Evolutionary conservation across 2,329 filamentous ascomycete genomes (phyloP).

Genomic region (Cladosporium sp.): DNA sequence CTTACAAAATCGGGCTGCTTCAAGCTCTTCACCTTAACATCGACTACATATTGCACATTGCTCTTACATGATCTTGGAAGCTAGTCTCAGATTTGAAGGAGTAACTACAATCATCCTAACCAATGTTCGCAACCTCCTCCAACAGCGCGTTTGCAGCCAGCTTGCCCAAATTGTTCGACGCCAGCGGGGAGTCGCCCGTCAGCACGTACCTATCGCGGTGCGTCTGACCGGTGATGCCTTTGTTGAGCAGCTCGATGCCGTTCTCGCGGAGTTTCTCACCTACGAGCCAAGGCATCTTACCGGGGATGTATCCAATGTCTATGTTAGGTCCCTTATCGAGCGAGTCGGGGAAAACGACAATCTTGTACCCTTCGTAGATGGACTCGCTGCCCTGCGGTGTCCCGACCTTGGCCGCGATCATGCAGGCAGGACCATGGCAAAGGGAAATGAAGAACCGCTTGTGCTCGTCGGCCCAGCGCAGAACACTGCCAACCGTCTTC

Average conservation of each 20-base stretch:
- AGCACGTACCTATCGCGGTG: slow-evolving; percentile 17
- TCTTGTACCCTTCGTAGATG: slow-evolving; percentile 18
- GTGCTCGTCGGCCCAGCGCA: slow-evolving; percentile 17
- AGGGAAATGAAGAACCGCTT: slow-evolving; percentile 17
- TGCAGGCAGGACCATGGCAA: slow-evolving; percentile 17
- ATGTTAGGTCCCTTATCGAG: slow-evolving; percentile 17
- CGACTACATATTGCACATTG: too few relatives aligned
- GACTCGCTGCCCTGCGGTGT: slow-evolving; percentile 16
- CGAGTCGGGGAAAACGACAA: slow-evolving; percentile 17
- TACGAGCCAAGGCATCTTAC: slow-evolving; percentile 20
- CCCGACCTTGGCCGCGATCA: slow-evolving; percentile 15
- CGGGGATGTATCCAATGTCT: slow-evolving; percentile 20
- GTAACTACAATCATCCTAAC: slow-evolving; percentile 1
- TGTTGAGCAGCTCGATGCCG: slow-evolving; percentile 15
- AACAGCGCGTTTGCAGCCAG: slow-evolving; percentile 15
- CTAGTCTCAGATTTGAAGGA: too few relatives aligned
- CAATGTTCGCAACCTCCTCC: slow-evolving; percentile 13
- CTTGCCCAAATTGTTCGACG: slow-evolving; percentile 19
- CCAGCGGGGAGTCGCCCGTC: slow-evolving; percentile 19
- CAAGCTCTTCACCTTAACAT: too few relatives aligned
- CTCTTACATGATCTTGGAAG: too few relatives aligned
- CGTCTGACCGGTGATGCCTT: slow-evolving; percentile 15
- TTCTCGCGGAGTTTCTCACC: slow-evolving; percentile 17
- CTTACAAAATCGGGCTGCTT: too few relatives aligned
- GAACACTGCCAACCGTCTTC: slow-evolving; percentile 14